phyloP scores from a whole-genome alignment of 1,139 yeast genomes.

The Geotrichum europaeum region DNA sequence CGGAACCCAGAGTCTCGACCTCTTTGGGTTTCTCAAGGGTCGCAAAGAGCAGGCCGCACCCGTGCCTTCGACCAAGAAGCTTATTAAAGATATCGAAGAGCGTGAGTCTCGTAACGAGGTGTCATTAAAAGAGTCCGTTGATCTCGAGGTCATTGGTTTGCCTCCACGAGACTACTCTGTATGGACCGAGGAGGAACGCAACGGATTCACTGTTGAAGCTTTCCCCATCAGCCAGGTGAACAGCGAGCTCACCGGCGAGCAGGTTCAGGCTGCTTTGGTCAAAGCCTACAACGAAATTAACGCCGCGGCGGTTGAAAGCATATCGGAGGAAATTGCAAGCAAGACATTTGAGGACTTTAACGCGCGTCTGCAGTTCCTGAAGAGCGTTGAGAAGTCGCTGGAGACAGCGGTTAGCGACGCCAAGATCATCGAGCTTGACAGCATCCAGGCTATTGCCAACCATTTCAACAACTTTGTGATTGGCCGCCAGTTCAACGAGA shows the following conservation, averaged over 20 bases:
- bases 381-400: conserved; percentile 51
- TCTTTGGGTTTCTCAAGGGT: background rate
- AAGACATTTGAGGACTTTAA: conserved; percentile 8
- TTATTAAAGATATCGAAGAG: conserved; percentile 15
- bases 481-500: conserved; percentile 50
- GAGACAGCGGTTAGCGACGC: conserved; percentile 66
- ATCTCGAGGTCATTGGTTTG: conserved; percentile 16
- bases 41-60: background rate
- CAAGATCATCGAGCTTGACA: conserved; percentile 46
- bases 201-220: conserved; percentile 12
- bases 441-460: conserved; percentile 42
- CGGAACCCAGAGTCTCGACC: background rate
- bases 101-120: conserved; percentile 11
- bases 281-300: conserved; percentile 5
- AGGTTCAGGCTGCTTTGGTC: conserved; percentile 11
- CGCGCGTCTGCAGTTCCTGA: conserved; percentile 51
- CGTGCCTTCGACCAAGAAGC: conserved; percentile 3
- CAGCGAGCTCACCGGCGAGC: conserved; percentile 5
- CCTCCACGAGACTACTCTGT: conserved; percentile 8
- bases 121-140: conserved; percentile 10
- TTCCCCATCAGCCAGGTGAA: conserved; percentile 13
- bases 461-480: conserved; percentile 44
- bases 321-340: conserved; percentile 1
- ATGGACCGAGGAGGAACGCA: conserved; percentile 10
- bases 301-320: background rate